Percentiles rank a stretch among this genome's conserved stretches.
These are phyloP conservation scores for Fusarium pseudoanthophilum DNA, from an alignment of 2,329 filamentous ascomycete genomes.

Conservation along the genomic window DNA sequence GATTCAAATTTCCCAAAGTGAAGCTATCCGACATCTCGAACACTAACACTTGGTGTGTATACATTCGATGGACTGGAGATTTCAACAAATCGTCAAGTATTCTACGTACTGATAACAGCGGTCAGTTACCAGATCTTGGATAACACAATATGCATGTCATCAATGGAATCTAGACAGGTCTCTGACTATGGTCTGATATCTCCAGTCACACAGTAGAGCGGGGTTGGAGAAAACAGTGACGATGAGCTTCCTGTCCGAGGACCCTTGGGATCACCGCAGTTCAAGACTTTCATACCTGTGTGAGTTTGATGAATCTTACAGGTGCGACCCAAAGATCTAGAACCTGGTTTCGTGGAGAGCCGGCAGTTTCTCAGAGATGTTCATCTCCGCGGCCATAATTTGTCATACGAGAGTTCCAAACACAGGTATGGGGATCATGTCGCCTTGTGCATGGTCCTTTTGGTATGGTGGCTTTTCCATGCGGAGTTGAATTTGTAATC, in stretches of 20 bases:
- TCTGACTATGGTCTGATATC: too few species aligned
- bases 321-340: neutral
- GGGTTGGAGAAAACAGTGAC: rapidly evolving
- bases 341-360: rapidly evolving
- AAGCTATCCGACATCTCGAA: neutral
- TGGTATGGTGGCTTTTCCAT: neutral
- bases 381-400: neutral
- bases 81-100: neutral
- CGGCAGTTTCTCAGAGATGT: neutral
- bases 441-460: neutral
- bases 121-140: rapidly evolving
- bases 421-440: neutral
- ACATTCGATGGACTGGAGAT: neutral
- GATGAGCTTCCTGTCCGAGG: neutral
- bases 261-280: neutral
- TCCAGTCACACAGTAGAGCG: neutral
- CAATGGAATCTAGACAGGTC: neutral
- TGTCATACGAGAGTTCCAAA: neutral
- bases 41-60: neutral
- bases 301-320: neutral
- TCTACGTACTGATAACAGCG: rapidly evolving
- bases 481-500: neutral
- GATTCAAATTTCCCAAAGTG: rapidly evolving
- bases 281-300: neutral
- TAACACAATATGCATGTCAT: neutral